phyloP scores from a whole-genome alignment of 1,284 basidiomycete species.

The Mycosarcoma maydis region DNA sequence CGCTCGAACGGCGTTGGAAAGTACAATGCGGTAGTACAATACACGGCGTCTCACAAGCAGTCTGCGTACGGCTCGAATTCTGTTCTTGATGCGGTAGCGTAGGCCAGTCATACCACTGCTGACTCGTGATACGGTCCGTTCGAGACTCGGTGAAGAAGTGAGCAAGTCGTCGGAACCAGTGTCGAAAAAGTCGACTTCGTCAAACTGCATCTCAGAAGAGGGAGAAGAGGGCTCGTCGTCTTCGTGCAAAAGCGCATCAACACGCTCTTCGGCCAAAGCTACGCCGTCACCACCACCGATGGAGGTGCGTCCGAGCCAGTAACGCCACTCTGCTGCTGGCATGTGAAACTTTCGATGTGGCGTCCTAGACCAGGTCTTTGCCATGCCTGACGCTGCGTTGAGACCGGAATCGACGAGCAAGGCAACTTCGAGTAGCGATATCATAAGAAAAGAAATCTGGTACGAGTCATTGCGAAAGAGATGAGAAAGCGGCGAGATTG shows the following conservation, averaged over 20 bases:
- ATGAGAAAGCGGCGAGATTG: slow-evolving; percentile 2
- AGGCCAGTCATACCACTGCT: slow-evolving; percentile 14
- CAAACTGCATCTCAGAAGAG: neutral
- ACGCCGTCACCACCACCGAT: slow-evolving; percentile 8
- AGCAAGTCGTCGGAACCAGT: slow-evolving; percentile 9
- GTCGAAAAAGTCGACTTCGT: slow-evolving; percentile 29
- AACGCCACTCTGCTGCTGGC: slow-evolving; percentile 32
- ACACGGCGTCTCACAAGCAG: slow-evolving; percentile 10
- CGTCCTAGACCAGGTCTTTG: slow-evolving; percentile 13
- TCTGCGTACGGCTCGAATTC: slow-evolving; percentile 3
- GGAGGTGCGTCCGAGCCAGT: slow-evolving; percentile 31
- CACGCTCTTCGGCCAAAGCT: slow-evolving; percentile 19
- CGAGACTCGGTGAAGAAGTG: neutral
- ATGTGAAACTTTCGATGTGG: slow-evolving; percentile 13
- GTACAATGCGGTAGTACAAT: slow-evolving; percentile 25
- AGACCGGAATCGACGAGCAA: slow-evolving; percentile 33
- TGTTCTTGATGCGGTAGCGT: slow-evolving; percentile 4
- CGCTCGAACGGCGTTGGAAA: slow-evolving; percentile 25
- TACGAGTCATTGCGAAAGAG: slow-evolving; percentile 52
- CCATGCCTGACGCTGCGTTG: slow-evolving; percentile 12
- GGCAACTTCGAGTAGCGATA: slow-evolving; percentile 56
- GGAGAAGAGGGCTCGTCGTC: slow-evolving; percentile 24
- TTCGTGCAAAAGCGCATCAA: slow-evolving; percentile 30
- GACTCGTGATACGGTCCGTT: slow-evolving; percentile 14
- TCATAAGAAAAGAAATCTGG: slow-evolving; percentile 47